Base-by-base conservation (phyloP, 129 eudicot species). In the Pittosporum tobira region DNA sequence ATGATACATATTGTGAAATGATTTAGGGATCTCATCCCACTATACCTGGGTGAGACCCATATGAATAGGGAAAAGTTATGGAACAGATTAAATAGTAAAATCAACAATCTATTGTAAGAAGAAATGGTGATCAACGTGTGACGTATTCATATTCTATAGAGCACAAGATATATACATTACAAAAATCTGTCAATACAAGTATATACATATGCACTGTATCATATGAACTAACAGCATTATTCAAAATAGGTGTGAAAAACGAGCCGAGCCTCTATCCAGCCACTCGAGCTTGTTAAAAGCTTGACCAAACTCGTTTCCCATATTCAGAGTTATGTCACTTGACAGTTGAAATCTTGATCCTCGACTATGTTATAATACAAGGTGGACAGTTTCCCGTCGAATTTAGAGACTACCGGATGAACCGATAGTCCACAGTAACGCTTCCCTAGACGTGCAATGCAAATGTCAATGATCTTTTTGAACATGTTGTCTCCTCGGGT, bases 361-460 rank as follows among this genome's bases (percentile, higher is more conserved):
- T 84, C 82, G 24, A 84, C 83, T 2, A 69, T 54, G 45, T 84
- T 88, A 66, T 76, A 84, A 68, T 88, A 88, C 79, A 88, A 67
- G 30, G 96, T 71, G 55, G 96, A 84, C 18, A 76, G 24, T 60
- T 71, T 69, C 57, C 80, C 84, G 25, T 88, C 96, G 44, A 88
- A 88, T 72, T 72, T 82, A 12, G 96, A 88, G 51, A 77, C 72
- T 3, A 84, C 75, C 51, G 80, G 81, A 72, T 88, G 94, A 25
- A 85, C 94, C 10, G 82, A 69, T 40, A 88, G 75, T 62, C 97
- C 97, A 48, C 93, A 85, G 63, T 89, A 85, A 15, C 80, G 80
- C 73, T 79, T 68, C 61, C 93, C 80, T 10, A 82, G 65, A 58
- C 95, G 75, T 21, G 94, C 97, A 10, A 79, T 63, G 66, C 85